Base-by-base conservation (phyloP, 2,329 filamentous ascomycete genomes). In the Penicillium psychrosexuale region DNA sequence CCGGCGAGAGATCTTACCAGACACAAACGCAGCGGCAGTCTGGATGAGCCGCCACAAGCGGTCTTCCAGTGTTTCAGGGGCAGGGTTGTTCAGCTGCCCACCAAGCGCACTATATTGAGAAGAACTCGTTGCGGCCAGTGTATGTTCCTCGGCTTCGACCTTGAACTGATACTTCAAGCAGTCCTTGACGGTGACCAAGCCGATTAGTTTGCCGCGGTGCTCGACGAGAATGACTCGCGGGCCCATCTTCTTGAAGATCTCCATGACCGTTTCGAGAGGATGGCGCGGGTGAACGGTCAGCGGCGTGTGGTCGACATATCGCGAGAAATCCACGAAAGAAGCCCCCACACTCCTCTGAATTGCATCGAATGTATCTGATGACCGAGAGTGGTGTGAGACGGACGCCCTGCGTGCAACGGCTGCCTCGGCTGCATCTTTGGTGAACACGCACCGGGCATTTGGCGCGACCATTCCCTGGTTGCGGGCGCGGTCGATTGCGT, bases 111-210 rank as follows among this genome's bases (percentile, higher is more conserved):
- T 33, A 11, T 59, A 56, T 17, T 63, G 65, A 2, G 69, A 63
- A 1, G 62, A 58, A 31, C 64, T 66, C 8, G 70, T 70, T 38
- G 71, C 68, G n/a, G 71, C 68, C 7, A 73, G 63, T 0, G 70
- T 71, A 64, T 90, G 86, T 73, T 94, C 91, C 39, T 88, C 85
- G 8, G 90, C 90, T 72, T 99, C 94, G 0, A 89, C 90, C 77
- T 94, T 95, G 82, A 97, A 96, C 73, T 99, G 93, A 68, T 96
- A 97, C 71, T 94, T 96, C 53, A 99, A 78, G 64, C 94, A 97
- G 71, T 99, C 94, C 72, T 99, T 99, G 59, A 97, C 89, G 0
- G 94, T 99, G 0, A 99, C 90, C 0, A 99, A 80, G 0, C 94
- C 94, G 0, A 83, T 84, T 2, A 99, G 81, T 47, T 84, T 84